Conservation (phyloP, 1,284 basidiomycete genomes). For the Pholiota adiposa region DNA sequence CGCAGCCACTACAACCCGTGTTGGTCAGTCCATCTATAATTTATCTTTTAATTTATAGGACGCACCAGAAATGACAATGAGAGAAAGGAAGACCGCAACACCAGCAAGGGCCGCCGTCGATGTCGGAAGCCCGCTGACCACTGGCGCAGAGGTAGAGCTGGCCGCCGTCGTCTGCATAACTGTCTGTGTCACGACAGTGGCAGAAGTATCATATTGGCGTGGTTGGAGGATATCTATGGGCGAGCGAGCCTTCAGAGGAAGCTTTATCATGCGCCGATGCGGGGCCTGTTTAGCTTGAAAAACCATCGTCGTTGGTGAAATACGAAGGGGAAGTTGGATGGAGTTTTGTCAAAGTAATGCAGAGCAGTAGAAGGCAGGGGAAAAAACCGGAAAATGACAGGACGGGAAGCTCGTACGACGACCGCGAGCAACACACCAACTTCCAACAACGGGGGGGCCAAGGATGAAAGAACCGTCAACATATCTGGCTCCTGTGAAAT, state of each 20-base stretch:
- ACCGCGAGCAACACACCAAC: slow-evolving; percentile 13
- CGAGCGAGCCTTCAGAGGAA: slow-evolving; percentile 1
- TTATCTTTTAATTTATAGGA: not conserved
- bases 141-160: slow-evolving; percentile 6
- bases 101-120: slow-evolving; percentile 20
- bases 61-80: slow-evolving; percentile 20
- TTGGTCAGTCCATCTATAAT: not conserved
- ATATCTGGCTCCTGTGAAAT: slow-evolving; percentile 17
- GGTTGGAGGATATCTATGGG: not conserved
- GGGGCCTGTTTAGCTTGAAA: not conserved
- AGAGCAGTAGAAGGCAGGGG: not conserved
- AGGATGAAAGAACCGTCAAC: slow-evolving; percentile 16
- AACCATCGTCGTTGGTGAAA: slow-evolving; percentile 5
- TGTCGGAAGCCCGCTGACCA: slow-evolving; percentile 11
- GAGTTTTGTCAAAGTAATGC: not conserved
- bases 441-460: slow-evolving; percentile 20
- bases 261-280: slow-evolving; percentile 13
- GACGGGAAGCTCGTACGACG: slow-evolving; percentile 20
- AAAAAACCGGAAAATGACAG: slow-evolving; percentile 21
- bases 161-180: slow-evolving; percentile 6
- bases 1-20: slow-evolving; percentile 9
- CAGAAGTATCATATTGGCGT: slow-evolving; percentile 1
- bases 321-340: not conserved
- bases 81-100: slow-evolving; percentile 13
- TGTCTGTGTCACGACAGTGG: slow-evolving; percentile 7